Evolutionary conservation across 1,284 basidiomycete genomes (phyloP), one percentile per base, ranked within the genome.

Genomic region (Ustilago curta): DNA sequence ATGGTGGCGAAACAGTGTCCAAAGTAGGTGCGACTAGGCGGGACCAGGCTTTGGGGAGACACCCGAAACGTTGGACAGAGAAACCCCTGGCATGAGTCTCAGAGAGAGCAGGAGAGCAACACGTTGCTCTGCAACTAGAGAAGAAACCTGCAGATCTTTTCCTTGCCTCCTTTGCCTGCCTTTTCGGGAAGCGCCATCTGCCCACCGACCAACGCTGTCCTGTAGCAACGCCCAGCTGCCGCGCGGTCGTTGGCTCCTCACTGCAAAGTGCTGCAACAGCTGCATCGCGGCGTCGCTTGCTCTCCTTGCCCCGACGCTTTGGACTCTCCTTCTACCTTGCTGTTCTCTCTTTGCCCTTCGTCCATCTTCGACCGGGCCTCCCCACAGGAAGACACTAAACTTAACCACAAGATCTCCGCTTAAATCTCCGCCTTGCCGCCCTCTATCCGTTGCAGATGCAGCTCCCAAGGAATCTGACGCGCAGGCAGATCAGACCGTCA

Each of bases 391-490:
- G 7, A 25, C 50, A 14, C 51, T 25, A 53, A 40, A 23, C 21
- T 18, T 19, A n/a, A 3, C 18, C 18, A 9, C 21, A 42, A 8
- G n/a, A 32, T 43, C 42, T 54, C 52, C 52, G 52, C 42, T 44
- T 54, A 29, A 16, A 52, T 47, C 43, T 50, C 64, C 64, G 64
- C 58, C 58, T 60, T 54, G 56, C 64, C 64, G 64, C 64, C 53
- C 45, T 47, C 45, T 37, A 12, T 37, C 11, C 2, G 3, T 37
- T 32, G 49, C 39, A 54, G 45, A 23, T 59, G 54, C 45, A 37
- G 19, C 59, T 45, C 49, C 21, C 29, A 39, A 54, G 62, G 57
- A 66, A 59, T 65, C 40, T 59, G 23, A 27, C 35, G 56, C 56
- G 57, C 63, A 65, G 27, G 37, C 56, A 35, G n/a, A 31, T 42